A percentile compares a stretch with the other conserved stretches of the same genome.
phyloP scores from a whole-genome alignment of 179 eudicot species.

The Patellifolia procumbens region DNA sequence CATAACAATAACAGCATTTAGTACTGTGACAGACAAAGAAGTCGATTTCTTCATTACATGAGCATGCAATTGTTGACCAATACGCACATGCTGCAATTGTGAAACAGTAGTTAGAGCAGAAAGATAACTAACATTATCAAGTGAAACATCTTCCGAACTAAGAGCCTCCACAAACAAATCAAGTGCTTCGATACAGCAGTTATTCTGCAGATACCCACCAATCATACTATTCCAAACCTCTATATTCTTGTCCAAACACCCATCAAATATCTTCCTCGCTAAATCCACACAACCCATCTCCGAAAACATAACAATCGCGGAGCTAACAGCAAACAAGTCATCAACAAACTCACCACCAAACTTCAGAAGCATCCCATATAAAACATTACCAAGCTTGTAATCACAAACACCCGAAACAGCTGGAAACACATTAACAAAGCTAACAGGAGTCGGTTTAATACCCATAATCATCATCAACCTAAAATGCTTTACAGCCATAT shows the following conservation, averaged over 20 bases:
- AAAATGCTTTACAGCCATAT: conserved; percentile 47
- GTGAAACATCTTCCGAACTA: conserved; percentile 29
- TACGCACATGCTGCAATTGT: conserved; percentile 50
- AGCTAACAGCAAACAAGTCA: conserved; percentile 61
- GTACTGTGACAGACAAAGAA: conserved; percentile 36
- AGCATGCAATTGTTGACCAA: conserved; percentile 57
- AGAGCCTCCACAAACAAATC: conserved; percentile 54
- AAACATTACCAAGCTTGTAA: conserved; percentile 39
- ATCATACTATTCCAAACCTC: conserved; percentile 84
- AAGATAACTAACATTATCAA: conserved; percentile 59
- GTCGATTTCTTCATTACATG: conserved; percentile 42
- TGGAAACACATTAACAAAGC: conserved; percentile 69
- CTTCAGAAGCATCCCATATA: conserved; percentile 65
- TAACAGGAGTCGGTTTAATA: conserved; percentile 56
- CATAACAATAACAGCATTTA: conserved; percentile 61
- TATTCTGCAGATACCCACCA: conserved; percentile 58
- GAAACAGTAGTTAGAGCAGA: conserved; percentile 55
- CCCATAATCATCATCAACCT: conserved; percentile 59
- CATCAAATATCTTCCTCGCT: conserved; percentile 57
- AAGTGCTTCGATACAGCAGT: conserved; percentile 48
- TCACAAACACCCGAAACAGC: conserved; percentile 45
- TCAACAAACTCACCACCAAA: conserved; percentile 46
- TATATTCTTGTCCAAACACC: conserved; percentile 53
- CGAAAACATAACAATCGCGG: conserved; percentile 60
- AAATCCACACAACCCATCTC: conserved; percentile 50